phyloP scores from a whole-genome alignment of 495 filamentous ascomycete genomes.

The Lasiosphaeria ovina region DNA sequence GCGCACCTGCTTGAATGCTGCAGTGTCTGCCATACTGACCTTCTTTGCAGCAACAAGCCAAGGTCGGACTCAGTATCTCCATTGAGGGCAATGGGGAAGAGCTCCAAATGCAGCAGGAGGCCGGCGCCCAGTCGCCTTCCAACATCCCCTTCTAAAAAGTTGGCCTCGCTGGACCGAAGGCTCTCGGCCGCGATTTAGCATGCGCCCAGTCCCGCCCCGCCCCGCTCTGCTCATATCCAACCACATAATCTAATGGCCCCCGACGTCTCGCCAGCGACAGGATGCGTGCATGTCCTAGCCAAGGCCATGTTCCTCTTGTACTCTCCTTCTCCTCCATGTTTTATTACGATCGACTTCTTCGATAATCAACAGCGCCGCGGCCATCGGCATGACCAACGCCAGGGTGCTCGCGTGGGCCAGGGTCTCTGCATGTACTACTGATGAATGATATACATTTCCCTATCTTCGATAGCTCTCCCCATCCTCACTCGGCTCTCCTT shows the following conservation, averaged over 20 bases:
- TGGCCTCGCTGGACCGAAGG: not conserved
- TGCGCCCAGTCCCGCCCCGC: slow-evolving; percentile 5
- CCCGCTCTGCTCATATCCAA: slow-evolving; percentile 22
- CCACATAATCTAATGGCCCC: slow-evolving; percentile 28
- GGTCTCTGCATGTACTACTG: slow-evolving; percentile 18
- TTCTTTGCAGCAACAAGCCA: slow-evolving; percentile 75
- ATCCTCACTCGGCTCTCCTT: slow-evolving; percentile 6
- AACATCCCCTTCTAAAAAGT: slow-evolving; percentile 56
- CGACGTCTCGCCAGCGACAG: slow-evolving; percentile 9
- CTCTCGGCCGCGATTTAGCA: not conserved
- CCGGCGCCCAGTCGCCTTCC: slow-evolving; percentile 42
- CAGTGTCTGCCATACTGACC: slow-evolving; percentile 20
- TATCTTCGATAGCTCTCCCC: slow-evolving; percentile 1
- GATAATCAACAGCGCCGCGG: not conserved
- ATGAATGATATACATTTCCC: slow-evolving; percentile 20
- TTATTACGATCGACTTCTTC: slow-evolving; percentile 13
- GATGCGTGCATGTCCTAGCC: not conserved
- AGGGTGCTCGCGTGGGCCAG: slow-evolving; percentile 10
- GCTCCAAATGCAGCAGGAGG: slow-evolving; percentile 88
- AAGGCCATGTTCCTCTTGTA: slow-evolving; percentile 3
- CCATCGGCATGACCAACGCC: slow-evolving; percentile 12
- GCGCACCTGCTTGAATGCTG: not conserved
- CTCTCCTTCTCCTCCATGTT: slow-evolving; percentile 12
- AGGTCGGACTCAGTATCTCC: slow-evolving; percentile 90
- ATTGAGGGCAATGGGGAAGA: slow-evolving; percentile 89